Evolutionary conservation across 2,329 filamentous ascomycete genomes (phyloP).

Genomic region (Cadophora sp.): DNA sequence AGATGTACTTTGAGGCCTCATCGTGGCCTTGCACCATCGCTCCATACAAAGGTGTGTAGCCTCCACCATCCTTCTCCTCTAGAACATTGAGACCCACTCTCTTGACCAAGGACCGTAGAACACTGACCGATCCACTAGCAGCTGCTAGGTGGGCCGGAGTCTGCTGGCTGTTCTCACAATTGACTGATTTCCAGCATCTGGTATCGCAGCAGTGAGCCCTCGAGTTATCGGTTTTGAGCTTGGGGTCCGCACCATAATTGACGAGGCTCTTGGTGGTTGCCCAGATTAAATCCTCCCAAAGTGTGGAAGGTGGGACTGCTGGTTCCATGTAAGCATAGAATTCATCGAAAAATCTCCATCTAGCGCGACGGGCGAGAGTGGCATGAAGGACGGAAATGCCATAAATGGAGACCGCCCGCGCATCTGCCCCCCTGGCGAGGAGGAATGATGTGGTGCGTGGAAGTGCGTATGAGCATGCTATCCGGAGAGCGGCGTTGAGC

Average conservation of each 20-base stretch:
- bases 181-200: slow-evolving; percentile 16
- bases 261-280: slow-evolving; percentile 1
- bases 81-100: not conserved
- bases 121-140: slow-evolving; percentile 1
- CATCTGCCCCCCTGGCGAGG: slow-evolving; percentile 14
- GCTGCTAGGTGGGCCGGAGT: slow-evolving; percentile 11
- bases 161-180: slow-evolving; percentile 12
- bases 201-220: slow-evolving; percentile 7
- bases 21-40: slow-evolving; percentile 13
- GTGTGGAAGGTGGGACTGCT: not conserved
- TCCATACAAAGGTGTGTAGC: slow-evolving; percentile 11
- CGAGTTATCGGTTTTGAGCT: not conserved
- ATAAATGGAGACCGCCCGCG: slow-evolving; percentile 6
- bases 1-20: not conserved
- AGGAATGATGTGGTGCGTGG: slow-evolving; percentile 14
- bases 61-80: not conserved
- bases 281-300: not conserved
- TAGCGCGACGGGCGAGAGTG: not conserved
- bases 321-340: slow-evolving; percentile 2
- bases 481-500: slow-evolving; percentile 12
- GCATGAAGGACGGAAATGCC: slow-evolving; percentile 14
- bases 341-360: slow-evolving; percentile 5
- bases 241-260: slow-evolving; percentile 3
- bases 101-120: not conserved
- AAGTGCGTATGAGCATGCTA: slow-evolving; percentile 18